A percentile compares a stretch with the other conserved stretches of the same genome.
Conservation (phyloP, 139 green algal genomes). For the Chlorella sorokiniana region DNA sequence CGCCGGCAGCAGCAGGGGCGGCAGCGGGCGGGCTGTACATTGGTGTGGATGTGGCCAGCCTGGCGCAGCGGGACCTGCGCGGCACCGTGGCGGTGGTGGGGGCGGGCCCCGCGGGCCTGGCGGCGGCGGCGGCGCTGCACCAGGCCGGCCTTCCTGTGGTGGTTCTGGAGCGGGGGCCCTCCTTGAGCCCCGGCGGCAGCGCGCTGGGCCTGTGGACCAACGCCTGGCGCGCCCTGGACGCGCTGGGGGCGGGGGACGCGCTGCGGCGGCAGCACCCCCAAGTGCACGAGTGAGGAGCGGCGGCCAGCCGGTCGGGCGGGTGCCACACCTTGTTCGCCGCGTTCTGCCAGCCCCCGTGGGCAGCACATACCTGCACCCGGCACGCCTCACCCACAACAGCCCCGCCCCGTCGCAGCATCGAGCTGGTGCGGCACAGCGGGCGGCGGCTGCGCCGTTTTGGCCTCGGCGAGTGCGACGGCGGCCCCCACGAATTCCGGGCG, state of each 20-base stretch:
- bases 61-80: conserved; percentile 3
- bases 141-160: conserved; percentile 57
- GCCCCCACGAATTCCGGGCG: conserved; percentile 75
- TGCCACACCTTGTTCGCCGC: background rate
- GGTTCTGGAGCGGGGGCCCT: conserved; percentile 64
- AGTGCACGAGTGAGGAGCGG: conserved; percentile 51
- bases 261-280: conserved; percentile 51
- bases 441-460: conserved; percentile 58
- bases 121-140: conserved; percentile 62
- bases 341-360: background rate
- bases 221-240: conserved; percentile 77
- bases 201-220: conserved; percentile 81
- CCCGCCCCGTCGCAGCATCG: conserved; percentile 29
- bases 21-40: background rate
- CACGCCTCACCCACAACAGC: background rate
- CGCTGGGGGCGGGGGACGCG: conserved; percentile 57
- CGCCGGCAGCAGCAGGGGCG: background rate
- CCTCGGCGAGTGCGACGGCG: conserved; percentile 65
- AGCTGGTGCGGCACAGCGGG: conserved; percentile 53
- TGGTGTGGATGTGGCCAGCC: background rate
- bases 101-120: conserved; percentile 72
- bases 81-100: conserved; percentile 57
- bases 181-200: conserved; percentile 46
- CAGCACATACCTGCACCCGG: background rate
- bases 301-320: background rate